Base-by-base conservation (phyloP, 2,329 filamentous ascomycete species). In the Colletotrichum spaethianum region DNA sequence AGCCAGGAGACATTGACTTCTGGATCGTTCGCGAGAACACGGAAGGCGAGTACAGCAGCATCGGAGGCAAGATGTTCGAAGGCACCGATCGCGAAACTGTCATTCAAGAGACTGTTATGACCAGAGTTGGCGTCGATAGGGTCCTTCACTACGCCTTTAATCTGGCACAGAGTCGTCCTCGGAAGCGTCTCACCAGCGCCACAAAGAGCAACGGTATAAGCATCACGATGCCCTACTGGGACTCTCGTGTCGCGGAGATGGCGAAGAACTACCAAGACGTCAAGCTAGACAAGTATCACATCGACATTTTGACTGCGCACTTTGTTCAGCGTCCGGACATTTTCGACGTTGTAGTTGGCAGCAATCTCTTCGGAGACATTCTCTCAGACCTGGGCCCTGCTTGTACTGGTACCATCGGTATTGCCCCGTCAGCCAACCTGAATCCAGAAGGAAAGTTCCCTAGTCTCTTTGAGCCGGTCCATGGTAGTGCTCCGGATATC, bases 401-500 rank as follows among this genome's bases (percentile, higher is more conserved):
- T 0, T 83, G 93, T 8, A 92, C 92, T 3, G 92, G 92, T 0
- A 91, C 88, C 2, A 93, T 94, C 72, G 92, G 92, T 11, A 93
- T 94, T 70, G 92, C 92, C 4, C 91, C 92, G 3, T 93, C 91
- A 0, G 89, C 86, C 60, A 93, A 93, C 75, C 83, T 93, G 1
- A 91, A 93, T 74, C 91, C 92, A 1, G 83, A 81, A 0, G 78
- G 88, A 78, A 36, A 87, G 79, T 78, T 89, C 80, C 75, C 89
- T 74, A 87, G 84, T 64, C 90, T 91, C 87, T 91, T 91, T 73
- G 89, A 91, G 81, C 93, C 93, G 4, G 93, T 94, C 66, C 93
- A 94, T 79, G 93, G 92, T 84, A 89, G 78, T 63, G 93, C 93
- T 2, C 93, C 93, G 14, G 93, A 94, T 75, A 94, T 94, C 74